Percentiles rank a stretch among this genome's conserved stretches.
These are phyloP conservation scores for Eucalyptus cloeziana DNA, from an alignment of 345 rosid species.

Conservation along the genomic window DNA sequence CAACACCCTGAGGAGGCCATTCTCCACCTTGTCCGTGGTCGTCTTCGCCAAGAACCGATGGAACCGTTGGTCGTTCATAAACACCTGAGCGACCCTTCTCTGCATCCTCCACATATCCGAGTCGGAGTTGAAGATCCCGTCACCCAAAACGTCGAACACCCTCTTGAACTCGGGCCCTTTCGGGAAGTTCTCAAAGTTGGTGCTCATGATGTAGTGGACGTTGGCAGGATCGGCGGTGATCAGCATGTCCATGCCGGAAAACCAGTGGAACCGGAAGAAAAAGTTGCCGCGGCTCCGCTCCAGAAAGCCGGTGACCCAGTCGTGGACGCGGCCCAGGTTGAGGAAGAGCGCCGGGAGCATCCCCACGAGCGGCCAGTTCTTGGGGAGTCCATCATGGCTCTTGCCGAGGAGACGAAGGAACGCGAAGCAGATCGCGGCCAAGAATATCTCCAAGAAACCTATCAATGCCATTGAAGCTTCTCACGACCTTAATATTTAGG, in stretches of 20 bases:
- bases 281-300: constrained; percentile 7
- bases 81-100: constrained; percentile 17
- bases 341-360: constrained; percentile 32
- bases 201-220: constrained; percentile 41
- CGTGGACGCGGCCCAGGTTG: constrained; percentile 16
- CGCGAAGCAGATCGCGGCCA: constrained; percentile 22
- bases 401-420: not conserved
- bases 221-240: constrained; percentile 40
- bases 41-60: constrained; percentile 6
- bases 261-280: constrained; percentile 22
- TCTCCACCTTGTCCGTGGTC: constrained; percentile 10
- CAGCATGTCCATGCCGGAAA: constrained; percentile 14
- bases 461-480: not conserved
- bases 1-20: constrained; percentile 30
- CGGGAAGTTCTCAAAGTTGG: constrained; percentile 46
- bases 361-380: constrained; percentile 41
- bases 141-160: constrained; percentile 39
- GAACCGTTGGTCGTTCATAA: constrained; percentile 15
- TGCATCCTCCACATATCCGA: constrained; percentile 28
- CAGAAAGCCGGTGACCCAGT: constrained; percentile 7
- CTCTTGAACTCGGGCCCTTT: constrained; percentile 44
- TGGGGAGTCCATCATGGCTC: not conserved
- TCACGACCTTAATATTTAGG: not conserved
- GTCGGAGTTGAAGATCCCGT: constrained; percentile 46
- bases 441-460: constrained; percentile 6